phyloP scores from a whole-genome alignment of 371 early-diverging fungal species.

The Circinella minor region DNA sequence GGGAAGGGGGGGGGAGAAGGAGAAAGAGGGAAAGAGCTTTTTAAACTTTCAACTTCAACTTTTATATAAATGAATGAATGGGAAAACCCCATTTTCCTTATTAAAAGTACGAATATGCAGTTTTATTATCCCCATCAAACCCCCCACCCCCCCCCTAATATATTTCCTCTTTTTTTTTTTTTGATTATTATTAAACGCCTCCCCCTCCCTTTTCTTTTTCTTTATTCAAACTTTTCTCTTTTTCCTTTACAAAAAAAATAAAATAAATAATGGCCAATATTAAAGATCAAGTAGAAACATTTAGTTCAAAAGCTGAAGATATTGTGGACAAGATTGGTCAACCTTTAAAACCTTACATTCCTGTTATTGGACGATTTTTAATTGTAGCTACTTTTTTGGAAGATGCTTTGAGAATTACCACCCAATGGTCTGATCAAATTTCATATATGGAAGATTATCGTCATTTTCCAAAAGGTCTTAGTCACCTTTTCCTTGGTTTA shows the following conservation, averaged over 20 bases:
- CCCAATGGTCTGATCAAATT: constrained; percentile 90
- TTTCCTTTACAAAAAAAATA: background rate
- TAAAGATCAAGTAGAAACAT: constrained; percentile 26
- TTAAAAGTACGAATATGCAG: constrained; percentile 8
- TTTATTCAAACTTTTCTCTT: background rate
- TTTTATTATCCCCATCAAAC: background rate
- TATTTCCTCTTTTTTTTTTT: background rate
- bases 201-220: background rate
- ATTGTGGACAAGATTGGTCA: constrained; percentile 72
- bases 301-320: constrained; percentile 71
- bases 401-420: constrained; percentile 87
- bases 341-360: constrained; percentile 92
- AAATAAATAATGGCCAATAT: constrained; percentile 14
- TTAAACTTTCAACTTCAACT: no score
- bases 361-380: constrained; percentile 87
- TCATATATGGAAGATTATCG: constrained; percentile 79
- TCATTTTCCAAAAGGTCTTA: constrained; percentile 76
- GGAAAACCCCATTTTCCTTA: background rate
- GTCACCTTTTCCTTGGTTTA: constrained; percentile 81
- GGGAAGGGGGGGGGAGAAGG: no score
- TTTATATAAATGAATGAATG: no score
- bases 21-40: no score
- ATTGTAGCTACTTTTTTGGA: constrained; percentile 96
- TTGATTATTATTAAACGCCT: background rate
- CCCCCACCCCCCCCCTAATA: background rate